Evolutionary conservation across 1,284 basidiomycete genomes (phyloP).

Genomic region (Serendipita sp.): DNA sequence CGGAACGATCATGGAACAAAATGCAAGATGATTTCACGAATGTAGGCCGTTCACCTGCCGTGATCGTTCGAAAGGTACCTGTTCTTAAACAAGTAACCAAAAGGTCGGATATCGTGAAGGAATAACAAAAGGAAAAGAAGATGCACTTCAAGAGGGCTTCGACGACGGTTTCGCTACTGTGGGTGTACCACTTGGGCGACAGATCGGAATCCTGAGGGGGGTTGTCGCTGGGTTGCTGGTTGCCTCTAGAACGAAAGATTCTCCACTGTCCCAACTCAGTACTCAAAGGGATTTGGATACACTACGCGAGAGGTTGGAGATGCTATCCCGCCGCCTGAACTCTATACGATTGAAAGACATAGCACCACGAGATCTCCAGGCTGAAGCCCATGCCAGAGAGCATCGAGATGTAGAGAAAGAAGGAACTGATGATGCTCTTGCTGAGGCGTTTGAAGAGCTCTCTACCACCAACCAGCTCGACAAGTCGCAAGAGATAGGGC

Average conservation of each 20-base stretch:
- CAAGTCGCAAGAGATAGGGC: not conserved
- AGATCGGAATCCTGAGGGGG: slow-evolving; percentile 59
- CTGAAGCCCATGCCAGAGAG: slow-evolving; percentile 52
- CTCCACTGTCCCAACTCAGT: slow-evolving; percentile 14
- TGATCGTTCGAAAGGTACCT: not conserved
- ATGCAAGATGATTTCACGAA: slow-evolving; percentile 53
- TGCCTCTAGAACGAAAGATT: slow-evolving; percentile 6
- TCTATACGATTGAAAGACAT: slow-evolving; percentile 51
- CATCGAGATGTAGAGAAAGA: slow-evolving; percentile 29
- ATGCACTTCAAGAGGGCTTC: slow-evolving; percentile 65
- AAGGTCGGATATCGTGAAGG: slow-evolving; percentile 81
- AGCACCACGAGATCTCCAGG: slow-evolving; percentile 54
- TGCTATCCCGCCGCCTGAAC: slow-evolving; percentile 38
- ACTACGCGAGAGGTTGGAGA: slow-evolving; percentile 29
- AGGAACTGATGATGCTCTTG: slow-evolving; percentile 13
- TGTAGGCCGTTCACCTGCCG: slow-evolving; percentile 24
- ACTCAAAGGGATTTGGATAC: not conserved
- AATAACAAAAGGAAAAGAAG: slow-evolving; percentile 72
- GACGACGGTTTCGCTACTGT: slow-evolving; percentile 59
- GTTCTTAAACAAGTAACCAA: slow-evolving; percentile 10
- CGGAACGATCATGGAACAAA: slow-evolving; percentile 33
- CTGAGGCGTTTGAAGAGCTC: not conserved
- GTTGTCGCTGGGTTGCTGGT: slow-evolving; percentile 36
- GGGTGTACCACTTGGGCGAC: slow-evolving; percentile 59
- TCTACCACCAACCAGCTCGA: not conserved